Base-by-base conservation (phyloP, 176 grass and related monocot species). In the Avena atlantica region DNA sequence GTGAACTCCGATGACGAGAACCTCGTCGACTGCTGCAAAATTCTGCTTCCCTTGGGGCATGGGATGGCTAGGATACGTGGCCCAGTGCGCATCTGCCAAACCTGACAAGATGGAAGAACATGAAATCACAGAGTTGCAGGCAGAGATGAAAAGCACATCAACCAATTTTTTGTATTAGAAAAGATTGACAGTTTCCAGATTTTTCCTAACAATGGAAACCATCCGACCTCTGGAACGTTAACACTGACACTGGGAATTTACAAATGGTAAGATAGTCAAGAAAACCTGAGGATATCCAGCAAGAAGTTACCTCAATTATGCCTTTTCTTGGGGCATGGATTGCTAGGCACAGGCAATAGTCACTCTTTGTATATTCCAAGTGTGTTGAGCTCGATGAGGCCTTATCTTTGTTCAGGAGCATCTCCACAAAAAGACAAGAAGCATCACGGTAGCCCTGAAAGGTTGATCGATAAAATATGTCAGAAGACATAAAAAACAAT, bases 21-120 rank as follows among this genome's bases (percentile, higher is more conserved):
- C 83, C 93, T 98, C 10, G 79, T 92, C 45, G 92, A 92, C 12
- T 93, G 92, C 80, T 98, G 96, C 47, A 98, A 80, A 36, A 98
- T 92, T 80, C 90, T 92, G 84, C 90, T 88, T 73, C 96, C 96
- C 92, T 96, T 98, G 51, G 93, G 96, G 52, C 96, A 98, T 47
- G 89, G 90, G 44, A 98, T 90, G 14, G 93, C 87, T 69, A 98
- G 72, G 34, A 98, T 63, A 17, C 96, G 96, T 25, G 90, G 78
- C 15, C 96, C 96, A 0, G 96, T 98, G 13, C 96, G 87, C 96
- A 98, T 98, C 89, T 98, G 92, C 96, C 96, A 98, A 86, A 98
- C 83, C 96, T 98, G 74, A 71, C 51, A 63, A 59, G 53, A 75
- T 4, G 27, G 12, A 52, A 82, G 1, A 23, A n/a, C 58, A 78